Evolutionary conservation across 257 asterid genomes (phyloP), one percentile per base, ranked within the genome.

Genomic region (Nicotiana tomentosiformis): DNA sequence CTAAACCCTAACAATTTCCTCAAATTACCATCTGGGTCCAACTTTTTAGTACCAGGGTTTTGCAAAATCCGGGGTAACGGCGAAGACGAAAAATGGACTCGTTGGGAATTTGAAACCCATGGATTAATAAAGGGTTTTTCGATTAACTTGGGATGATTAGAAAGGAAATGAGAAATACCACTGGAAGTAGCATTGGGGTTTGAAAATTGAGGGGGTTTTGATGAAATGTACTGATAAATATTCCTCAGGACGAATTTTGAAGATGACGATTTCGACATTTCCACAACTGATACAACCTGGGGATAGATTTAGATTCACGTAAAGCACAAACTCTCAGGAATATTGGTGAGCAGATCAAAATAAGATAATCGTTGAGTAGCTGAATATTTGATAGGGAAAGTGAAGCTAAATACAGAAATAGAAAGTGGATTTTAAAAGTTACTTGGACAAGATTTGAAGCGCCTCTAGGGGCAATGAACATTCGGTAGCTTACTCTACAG

Each of bases 261-360:
- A 15, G 83, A 23, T 49, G 83, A 90, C 68, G 92, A 72, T 82
- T 91, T 96, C 30, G 95, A 90, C 99, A 94, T 96, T 84, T 82
- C 30, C 15, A 23, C 66, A 14, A 26, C 33, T 58, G 35, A 3
- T 57, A 11, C 70, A 10, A 43, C 61, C 32, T 39, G 46, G 26
- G n/a, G 77, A 43, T 37, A 8, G 51, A 70, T 83, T 64, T 69
- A 26, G 86, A 87, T 85, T 72, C 84, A 76, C 61, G 70, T 82
- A 43, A 37, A 61, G 77, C 86, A 83, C 83, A 83, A 83, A 70
- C 78, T 84, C 81, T 3, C 29, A 77, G 33, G 16, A 39, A 69
- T 37, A 8, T 53, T 4, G 5, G 12, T 17, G 76, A 66, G 33
- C 15, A 32, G 76, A 66, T 66, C 49, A 68, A 53, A 18, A 69